Percentiles rank a stretch among this genome's conserved stretches.
These are phyloP conservation scores for Sordariomycetes sp. DNA, from an alignment of 2,329 filamentous ascomycete species.

Conservation along the genomic window DNA sequence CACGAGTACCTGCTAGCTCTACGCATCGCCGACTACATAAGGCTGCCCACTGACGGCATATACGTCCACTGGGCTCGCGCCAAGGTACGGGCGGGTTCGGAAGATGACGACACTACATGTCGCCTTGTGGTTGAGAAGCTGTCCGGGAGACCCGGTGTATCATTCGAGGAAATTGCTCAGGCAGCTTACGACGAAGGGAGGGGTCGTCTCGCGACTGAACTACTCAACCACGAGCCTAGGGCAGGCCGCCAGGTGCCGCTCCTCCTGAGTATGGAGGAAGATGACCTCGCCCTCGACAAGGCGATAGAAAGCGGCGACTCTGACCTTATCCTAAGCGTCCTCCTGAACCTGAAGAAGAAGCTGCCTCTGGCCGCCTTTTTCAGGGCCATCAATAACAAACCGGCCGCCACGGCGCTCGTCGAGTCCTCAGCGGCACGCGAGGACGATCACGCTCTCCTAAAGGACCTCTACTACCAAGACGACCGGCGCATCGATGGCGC, in stretches of 20 bases:
- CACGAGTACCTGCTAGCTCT: slow-evolving; percentile 86
- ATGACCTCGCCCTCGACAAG: slow-evolving; percentile 89
- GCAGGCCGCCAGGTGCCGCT: slow-evolving; percentile 94
- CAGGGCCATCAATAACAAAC: slow-evolving; percentile 73
- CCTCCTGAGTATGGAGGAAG: slow-evolving; percentile 88
- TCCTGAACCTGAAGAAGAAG: slow-evolving; percentile 80
- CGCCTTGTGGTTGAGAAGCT: slow-evolving; percentile 76
- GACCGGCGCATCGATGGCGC: slow-evolving; percentile 82
- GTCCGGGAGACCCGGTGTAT: slow-evolving; percentile 79
- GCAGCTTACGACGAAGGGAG: slow-evolving; percentile 92
- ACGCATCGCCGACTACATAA: slow-evolving; percentile 75
- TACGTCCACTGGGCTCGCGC: slow-evolving; percentile 96
- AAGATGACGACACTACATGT: slow-evolving; percentile 81
- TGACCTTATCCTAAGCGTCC: slow-evolving; percentile 80
- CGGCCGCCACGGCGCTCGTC: slow-evolving; percentile 77
- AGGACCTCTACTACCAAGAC: slow-evolving; percentile 95
- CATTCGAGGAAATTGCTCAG: slow-evolving; percentile 86
- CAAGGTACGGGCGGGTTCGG: slow-evolving; percentile 75
- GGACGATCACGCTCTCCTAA: slow-evolving; percentile 67
- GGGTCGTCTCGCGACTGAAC: slow-evolving; percentile 72
- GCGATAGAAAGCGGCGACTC: slow-evolving; percentile 92
- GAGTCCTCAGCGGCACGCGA: slow-evolving; percentile 65
- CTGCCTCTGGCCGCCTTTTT: slow-evolving; percentile 86
- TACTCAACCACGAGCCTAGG: slow-evolving; percentile 86
- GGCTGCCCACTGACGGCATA: slow-evolving; percentile 74